Conservation (phyloP, 192 early-diverging fungal genomes). For the Tieghemiomyces parasiticus region DNA sequence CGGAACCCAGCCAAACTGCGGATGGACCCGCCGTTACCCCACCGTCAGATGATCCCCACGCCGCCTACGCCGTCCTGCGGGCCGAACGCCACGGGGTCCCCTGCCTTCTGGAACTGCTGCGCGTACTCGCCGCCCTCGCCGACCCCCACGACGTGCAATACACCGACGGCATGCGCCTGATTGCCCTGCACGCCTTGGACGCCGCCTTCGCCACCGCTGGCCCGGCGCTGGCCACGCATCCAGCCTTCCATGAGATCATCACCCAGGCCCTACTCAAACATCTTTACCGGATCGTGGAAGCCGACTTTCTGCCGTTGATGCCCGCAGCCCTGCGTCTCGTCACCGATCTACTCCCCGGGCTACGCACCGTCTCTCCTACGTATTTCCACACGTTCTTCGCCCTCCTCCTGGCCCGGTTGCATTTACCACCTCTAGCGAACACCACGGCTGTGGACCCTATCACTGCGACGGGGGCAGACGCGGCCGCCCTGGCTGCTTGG, state of each 20-base stretch:
- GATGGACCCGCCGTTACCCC: no score
- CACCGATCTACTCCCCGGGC: slow-evolving; percentile 29
- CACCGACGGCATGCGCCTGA: slow-evolving; percentile 82
- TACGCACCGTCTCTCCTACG: slow-evolving; percentile 20
- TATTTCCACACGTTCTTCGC: slow-evolving; percentile 28
- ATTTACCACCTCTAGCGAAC: no score
- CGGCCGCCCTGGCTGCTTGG: no score
- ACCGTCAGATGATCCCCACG: background rate
- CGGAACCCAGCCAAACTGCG: background rate
- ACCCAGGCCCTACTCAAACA: slow-evolving; percentile 73
- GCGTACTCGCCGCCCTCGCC: slow-evolving; percentile 77
- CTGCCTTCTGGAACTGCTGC: slow-evolving; percentile 73
- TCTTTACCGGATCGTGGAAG: slow-evolving; percentile 55
- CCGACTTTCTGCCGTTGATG: slow-evolving; percentile 20
- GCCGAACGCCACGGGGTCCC: slow-evolving; percentile 55
- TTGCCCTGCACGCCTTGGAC: slow-evolving; percentile 79
- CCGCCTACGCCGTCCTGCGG: background rate
- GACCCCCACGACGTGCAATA: slow-evolving; percentile 85
- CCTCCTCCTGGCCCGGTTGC: slow-evolving; percentile 1
- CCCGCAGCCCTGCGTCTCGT: slow-evolving; percentile 29
- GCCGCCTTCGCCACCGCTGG: slow-evolving; percentile 80
- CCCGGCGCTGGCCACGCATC: slow-evolving; percentile 45
- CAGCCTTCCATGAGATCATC: slow-evolving; percentile 48
- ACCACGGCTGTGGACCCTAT: no score
- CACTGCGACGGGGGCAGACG: no score